Evolutionary conservation across 2,329 filamentous ascomycete species (phyloP), one percentile per base, ranked within the genome.

Genomic region (Nigrograna mackinnonii): DNA sequence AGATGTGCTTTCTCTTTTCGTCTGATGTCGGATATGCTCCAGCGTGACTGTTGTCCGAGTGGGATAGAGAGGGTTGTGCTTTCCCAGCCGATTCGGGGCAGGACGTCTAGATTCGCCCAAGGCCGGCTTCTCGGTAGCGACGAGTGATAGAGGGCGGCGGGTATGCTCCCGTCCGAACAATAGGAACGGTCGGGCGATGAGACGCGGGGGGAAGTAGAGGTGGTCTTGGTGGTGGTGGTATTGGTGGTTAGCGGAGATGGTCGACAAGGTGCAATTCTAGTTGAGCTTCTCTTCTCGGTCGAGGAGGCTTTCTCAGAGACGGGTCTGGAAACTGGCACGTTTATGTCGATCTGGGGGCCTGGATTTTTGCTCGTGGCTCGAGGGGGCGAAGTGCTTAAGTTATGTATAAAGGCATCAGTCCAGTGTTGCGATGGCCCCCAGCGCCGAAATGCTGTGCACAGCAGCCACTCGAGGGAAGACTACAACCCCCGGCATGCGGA

Each of bases 381-480:
- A n/a, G n/a, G 65, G 63, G 64, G 63, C 62, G 62, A 65, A 62
- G 51, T 60, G n/a, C n/a, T n/a, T 50, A 52, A 40, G 57, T 66
- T 67, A 67, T 66, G 62, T 63, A 67, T 53, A 55, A 66, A 52
- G 49, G 50, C 53, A 46, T 49, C 48, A 17, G 40, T 41, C 7
- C 39, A 37, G 36, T 41, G 49, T 54, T 33, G 49, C 46, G 36
- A 56, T 56, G 53, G 60, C 57, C 59, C 56, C 62, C 62, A 60
- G 50, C 41, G 44, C 50, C 49, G 54, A 54, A 50, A 37, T 36
- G 49, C 55, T 52, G 58, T 55, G 55, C 60, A 38, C 31, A 40
- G 47, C 57, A 60, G 60, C 59, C 58, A 64, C 55, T 43, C 14
- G 11, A 12, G 24, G 24, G 24, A 28, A 14, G 24, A 11, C n/a